Percentiles rank a stretch among this genome's conserved stretches.
phyloP scores from a whole-genome alignment of 208 protist species.

The Endotrypanum monterogeii region DNA sequence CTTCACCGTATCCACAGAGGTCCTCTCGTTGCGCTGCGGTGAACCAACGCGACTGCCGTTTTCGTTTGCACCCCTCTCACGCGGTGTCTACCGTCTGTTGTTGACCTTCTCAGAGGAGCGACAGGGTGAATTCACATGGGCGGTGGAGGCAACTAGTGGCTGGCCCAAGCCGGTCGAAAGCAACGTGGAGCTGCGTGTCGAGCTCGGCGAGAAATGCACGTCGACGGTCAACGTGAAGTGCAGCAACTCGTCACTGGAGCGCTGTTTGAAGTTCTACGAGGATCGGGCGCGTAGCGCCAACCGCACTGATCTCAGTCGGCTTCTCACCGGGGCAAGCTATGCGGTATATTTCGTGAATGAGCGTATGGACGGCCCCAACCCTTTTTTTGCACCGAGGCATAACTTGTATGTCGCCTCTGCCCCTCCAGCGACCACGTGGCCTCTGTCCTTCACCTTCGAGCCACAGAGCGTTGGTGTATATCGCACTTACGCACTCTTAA shows the following conservation, averaged over 20 bases:
- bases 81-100: slow-evolving; percentile 71
- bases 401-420: slow-evolving; percentile 20
- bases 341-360: slow-evolving; percentile 70
- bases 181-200: slow-evolving; percentile 56
- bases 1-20: slow-evolving; percentile 75
- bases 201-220: slow-evolving; percentile 56
- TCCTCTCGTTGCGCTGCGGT: slow-evolving; percentile 65
- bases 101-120: slow-evolving; percentile 87
- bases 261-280: slow-evolving; percentile 69
- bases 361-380: slow-evolving; percentile 73
- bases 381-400: slow-evolving; percentile 69
- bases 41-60: slow-evolving; percentile 72
- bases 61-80: slow-evolving; percentile 83
- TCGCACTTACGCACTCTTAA: slow-evolving; percentile 73
- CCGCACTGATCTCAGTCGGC: slow-evolving; percentile 23
- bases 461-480: slow-evolving; percentile 88
- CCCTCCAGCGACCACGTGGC: slow-evolving; percentile 10
- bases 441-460: slow-evolving; percentile 72
- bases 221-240: slow-evolving; percentile 51
- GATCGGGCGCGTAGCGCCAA: slow-evolving; percentile 49
- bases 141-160: slow-evolving; percentile 64
- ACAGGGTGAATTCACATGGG: slow-evolving; percentile 91
- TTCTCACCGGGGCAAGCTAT: slow-evolving; percentile 40
- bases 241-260: slow-evolving; percentile 67
- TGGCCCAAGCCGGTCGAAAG: slow-evolving; percentile 58